These are phyloP conservation scores for Cordyceps sp. DNA, from an alignment of 2,329 filamentous ascomycete species.

Conservation along the genomic window DNA sequence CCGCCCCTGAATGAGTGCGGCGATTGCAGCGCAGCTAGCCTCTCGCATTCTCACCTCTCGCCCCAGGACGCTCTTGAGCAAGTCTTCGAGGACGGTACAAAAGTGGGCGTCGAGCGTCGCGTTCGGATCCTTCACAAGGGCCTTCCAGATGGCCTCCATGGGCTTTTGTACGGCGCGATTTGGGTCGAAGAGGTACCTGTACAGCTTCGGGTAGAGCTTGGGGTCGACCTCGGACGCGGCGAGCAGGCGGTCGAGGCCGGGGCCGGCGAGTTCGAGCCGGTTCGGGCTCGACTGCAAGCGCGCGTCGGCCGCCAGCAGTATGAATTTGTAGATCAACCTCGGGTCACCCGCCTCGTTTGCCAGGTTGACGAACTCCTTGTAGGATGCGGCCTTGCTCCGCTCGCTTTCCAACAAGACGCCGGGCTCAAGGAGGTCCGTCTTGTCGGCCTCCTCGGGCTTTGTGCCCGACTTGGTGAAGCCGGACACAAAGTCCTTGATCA, in stretches of 20 bases:
- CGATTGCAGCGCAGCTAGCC: slow-evolving; percentile 79
- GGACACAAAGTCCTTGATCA: slow-evolving; percentile 75
- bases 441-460: slow-evolving; percentile 67
- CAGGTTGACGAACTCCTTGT: slow-evolving; percentile 90
- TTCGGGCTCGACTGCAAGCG: too few relatives aligned
- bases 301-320: slow-evolving; percentile 91
- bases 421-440: slow-evolving; percentile 86
- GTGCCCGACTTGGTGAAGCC: slow-evolving; percentile 70
- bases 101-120: slow-evolving; percentile 67
- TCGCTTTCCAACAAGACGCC: slow-evolving; percentile 82
- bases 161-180: slow-evolving; percentile 84
- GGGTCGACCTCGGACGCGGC: slow-evolving; percentile 79
- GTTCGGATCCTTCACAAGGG: slow-evolving; percentile 77
- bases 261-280: too few relatives aligned
- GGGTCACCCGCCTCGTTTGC: slow-evolving; percentile 96
- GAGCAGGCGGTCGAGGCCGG: slow-evolving; percentile 81
- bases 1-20: slow-evolving; percentile 72
- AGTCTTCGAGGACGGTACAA: slow-evolving; percentile 73
- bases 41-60: slow-evolving; percentile 89
- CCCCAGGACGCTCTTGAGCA: slow-evolving; percentile 71
- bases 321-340: slow-evolving; percentile 93
- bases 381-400: slow-evolving; percentile 78
- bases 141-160: slow-evolving; percentile 97
- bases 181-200: slow-evolving; percentile 86
- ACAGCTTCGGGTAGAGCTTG: slow-evolving; percentile 90